phyloP scores from a whole-genome alignment of 1,284 basidiomycete genomes.

The Neolentinus lepideus region DNA sequence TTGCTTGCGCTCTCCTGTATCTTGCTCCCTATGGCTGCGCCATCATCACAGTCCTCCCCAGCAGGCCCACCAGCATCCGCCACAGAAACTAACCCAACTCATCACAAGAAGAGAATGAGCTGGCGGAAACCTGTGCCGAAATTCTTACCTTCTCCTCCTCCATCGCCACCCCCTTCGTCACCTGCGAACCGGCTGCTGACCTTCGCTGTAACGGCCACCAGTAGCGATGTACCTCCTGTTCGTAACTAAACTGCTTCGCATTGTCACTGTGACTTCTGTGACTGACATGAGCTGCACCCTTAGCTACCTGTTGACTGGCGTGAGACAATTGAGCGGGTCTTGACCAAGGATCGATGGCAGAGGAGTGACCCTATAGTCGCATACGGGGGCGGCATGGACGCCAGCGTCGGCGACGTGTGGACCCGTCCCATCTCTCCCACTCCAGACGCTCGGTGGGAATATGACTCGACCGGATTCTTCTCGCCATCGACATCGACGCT shows the following conservation, averaged over 20 bases:
- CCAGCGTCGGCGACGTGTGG: background rate
- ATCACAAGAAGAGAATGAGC: constrained; percentile 5
- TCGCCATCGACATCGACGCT: constrained; percentile 4
- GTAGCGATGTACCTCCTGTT: constrained; percentile 10
- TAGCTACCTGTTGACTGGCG: constrained; percentile 14
- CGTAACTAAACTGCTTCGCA: background rate
- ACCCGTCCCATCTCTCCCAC: background rate
- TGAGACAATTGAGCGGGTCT: constrained; percentile 4
- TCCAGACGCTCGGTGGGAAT: background rate
- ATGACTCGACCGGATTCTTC: background rate
- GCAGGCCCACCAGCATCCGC: background rate
- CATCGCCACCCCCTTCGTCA: constrained; percentile 9
- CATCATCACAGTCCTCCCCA: background rate
- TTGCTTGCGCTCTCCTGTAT: background rate
- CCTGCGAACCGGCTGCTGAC: background rate
- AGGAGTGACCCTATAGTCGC: constrained; percentile 3
- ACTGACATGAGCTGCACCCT: background rate
- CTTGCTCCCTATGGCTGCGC: background rate
- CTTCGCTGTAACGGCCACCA: background rate
- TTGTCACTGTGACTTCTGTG: background rate
- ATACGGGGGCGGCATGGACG: background rate
- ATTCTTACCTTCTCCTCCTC: constrained; percentile 13
- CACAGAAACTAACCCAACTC: background rate
- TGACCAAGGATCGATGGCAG: constrained; percentile 4
- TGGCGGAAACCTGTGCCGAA: constrained; percentile 16